Base-by-base conservation (phyloP, 2,329 filamentous ascomycete genomes). In the Cordyceps militaris region DNA sequence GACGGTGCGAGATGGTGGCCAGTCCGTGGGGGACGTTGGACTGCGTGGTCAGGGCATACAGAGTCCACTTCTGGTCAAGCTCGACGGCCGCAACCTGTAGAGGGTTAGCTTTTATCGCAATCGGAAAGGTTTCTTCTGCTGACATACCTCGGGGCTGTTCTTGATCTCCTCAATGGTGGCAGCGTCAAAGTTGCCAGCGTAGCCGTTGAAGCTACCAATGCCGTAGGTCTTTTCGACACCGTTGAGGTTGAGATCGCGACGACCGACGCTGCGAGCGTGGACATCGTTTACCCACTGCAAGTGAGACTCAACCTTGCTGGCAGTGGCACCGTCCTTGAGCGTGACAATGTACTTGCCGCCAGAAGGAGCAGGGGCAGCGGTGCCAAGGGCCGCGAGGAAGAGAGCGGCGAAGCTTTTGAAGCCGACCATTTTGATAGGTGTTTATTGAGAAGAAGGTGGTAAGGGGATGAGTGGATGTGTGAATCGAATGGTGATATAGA, bases 291-390 rank as follows among this genome's bases (percentile, higher is more conserved):
- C 68, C 66, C 70, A 71, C 3, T 58, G 54, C 3, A 74, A 28
- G 55, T 75, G 73, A 32, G 63, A 60, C n/a, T 70, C 68, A 26
- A 74, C 61, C n/a, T 68, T 63, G 1, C 64, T 60, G 16, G 66
- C 59, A 14, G 62, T 61, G 43, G 72, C 62, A 32, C 68, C 67
- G 9, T 70, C 66, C 64, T 76, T 75, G 21, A 79, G 62, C 34
- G 75, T 78, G 65, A 79, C 65, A 58, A 79, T 78, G 64, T 77
- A 78, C 62, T 72, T 75, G 61, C 69, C 69, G 11, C 34, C 28
- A 14, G 11, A 42, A 24, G 36, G 36, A 38, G 36, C 30, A 26
- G 40, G 49, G 46, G 60, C 48, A 30, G 63, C 49, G 23, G 36
- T 10, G 19, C 58, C 62, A 16, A 61, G 23, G 24, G 57, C 57